Evolutionary conservation across 306 rosid species (phyloP).

Genomic region (Citrullus amarus): DNA sequence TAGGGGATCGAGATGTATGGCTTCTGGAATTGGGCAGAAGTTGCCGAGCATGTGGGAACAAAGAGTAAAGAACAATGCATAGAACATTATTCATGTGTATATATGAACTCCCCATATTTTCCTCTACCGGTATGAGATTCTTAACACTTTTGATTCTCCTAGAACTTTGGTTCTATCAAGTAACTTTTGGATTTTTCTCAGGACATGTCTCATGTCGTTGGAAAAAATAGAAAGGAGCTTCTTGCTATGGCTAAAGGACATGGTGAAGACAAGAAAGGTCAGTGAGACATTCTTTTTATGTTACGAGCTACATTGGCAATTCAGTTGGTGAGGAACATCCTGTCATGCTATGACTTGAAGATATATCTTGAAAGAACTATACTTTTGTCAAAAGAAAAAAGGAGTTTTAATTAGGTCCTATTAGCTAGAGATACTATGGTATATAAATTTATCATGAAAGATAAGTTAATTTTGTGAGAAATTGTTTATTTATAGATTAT

Average conservation of each 20-base stretch:
- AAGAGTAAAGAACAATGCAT: constrained; percentile 88
- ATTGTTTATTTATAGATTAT: neutral
- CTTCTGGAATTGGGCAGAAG: constrained; percentile 92
- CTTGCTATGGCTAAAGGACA: constrained; percentile 97
- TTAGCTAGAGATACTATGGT: neutral
- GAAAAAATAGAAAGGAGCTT: constrained; percentile 88
- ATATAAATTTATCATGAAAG: neutral
- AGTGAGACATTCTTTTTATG: neutral
- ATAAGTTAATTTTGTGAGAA: neutral
- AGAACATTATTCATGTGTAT: constrained; percentile 67
- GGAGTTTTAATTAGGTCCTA: neutral
- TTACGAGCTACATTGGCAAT: neutral
- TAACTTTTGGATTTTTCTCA: constrained; percentile 24
- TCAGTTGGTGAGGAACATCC: neutral
- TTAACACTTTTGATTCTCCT: constrained; percentile 11
- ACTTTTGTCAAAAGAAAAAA: neutral
- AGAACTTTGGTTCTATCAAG: constrained; percentile 7
- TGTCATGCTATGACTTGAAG: neutral
- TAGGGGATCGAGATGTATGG: constrained; percentile 98
- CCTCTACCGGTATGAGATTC: constrained; percentile 81
- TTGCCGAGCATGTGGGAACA: constrained; percentile 99
- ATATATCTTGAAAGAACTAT: neutral
- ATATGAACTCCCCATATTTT: constrained; percentile 64
- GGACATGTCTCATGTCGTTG: constrained; percentile 98
- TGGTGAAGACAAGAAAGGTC: constrained; percentile 90